A percentile compares a stretch with the other conserved stretches of the same genome.
phyloP scores from a whole-genome alignment of 345 rosid species.

The Chamaenerion angustifolium region DNA sequence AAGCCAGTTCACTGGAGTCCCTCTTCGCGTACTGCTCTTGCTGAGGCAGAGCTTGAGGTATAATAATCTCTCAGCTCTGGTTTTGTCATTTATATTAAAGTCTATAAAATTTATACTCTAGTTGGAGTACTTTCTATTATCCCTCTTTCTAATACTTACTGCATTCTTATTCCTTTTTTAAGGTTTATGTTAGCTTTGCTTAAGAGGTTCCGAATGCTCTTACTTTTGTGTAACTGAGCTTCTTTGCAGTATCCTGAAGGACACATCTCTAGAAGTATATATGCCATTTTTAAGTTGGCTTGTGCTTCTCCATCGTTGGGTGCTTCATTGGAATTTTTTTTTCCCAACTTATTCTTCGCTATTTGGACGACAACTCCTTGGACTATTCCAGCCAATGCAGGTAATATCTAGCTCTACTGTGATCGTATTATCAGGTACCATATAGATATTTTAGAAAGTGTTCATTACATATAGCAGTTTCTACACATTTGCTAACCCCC shows the following conservation, averaged over 20 bases:
- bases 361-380: conserved; percentile 98
- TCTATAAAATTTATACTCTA: background rate
- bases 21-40: conserved; percentile 93
- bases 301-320: conserved; percentile 24
- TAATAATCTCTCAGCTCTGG: conserved; percentile 1
- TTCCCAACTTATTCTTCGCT: conserved; percentile 66
- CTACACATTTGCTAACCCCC: background rate
- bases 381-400: conserved; percentile 96
- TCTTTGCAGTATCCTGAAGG: conserved; percentile 82
- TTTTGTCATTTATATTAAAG: too few relatives aligned
- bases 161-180: background rate
- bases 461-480: too few relatives aligned
- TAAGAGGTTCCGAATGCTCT: background rate
- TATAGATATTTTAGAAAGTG: too few relatives aligned
- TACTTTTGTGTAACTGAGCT: background rate
- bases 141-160: too few relatives aligned
- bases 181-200: background rate
- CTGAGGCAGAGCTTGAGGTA: conserved; percentile 99
- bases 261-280: conserved; percentile 87
- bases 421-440: too few relatives aligned
- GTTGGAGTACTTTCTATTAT: too few relatives aligned
- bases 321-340: conserved; percentile 40
- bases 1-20: conserved; percentile 99
- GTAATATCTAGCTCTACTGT: conserved; percentile 14
- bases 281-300: conserved; percentile 52